These are phyloP conservation scores for Candida jianshihensis DNA, from an alignment of 805 yeast genomes.

Conservation along the genomic window DNA sequence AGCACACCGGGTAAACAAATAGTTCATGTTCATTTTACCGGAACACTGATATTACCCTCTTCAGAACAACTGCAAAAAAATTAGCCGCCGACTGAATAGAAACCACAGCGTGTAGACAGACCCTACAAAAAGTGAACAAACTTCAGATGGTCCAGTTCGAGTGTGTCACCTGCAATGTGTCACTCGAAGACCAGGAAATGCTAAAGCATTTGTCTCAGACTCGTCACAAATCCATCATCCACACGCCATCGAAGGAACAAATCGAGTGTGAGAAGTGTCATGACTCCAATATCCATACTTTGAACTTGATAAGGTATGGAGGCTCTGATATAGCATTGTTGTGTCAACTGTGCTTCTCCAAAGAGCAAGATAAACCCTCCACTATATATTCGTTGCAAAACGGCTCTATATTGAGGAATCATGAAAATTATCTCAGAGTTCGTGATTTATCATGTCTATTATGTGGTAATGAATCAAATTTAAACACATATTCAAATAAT, in stretches of 20 bases:
- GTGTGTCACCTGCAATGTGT: slow-evolving; percentile 40
- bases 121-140: not conserved
- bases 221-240: slow-evolving; percentile 42
- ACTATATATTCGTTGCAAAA: slow-evolving; percentile 45
- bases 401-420: slow-evolving; percentile 46
- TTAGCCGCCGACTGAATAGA: too few species aligned
- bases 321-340: slow-evolving; percentile 46
- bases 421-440: slow-evolving; percentile 40
- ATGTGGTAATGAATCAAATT: slow-evolving; percentile 36
- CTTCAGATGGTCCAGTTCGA: slow-evolving; percentile 24
- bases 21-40: too few species aligned
- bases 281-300: slow-evolving; percentile 45
- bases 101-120: too few species aligned
- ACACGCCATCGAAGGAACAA: slow-evolving; percentile 30
- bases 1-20: too few species aligned
- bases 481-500: slow-evolving; percentile 28
- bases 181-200: slow-evolving; percentile 32
- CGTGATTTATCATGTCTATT: slow-evolving; percentile 42
- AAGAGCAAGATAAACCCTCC: slow-evolving; percentile 36
- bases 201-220: slow-evolving; percentile 46
- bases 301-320: slow-evolving; percentile 45
- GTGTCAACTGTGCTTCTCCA: slow-evolving; percentile 39
- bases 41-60: too few species aligned
- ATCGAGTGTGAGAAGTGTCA: slow-evolving; percentile 52
- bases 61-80: too few species aligned